Evolutionary conservation across 2,329 filamentous ascomycete genomes (phyloP).

Genomic region (Pseudogymnoascus sp.): DNA sequence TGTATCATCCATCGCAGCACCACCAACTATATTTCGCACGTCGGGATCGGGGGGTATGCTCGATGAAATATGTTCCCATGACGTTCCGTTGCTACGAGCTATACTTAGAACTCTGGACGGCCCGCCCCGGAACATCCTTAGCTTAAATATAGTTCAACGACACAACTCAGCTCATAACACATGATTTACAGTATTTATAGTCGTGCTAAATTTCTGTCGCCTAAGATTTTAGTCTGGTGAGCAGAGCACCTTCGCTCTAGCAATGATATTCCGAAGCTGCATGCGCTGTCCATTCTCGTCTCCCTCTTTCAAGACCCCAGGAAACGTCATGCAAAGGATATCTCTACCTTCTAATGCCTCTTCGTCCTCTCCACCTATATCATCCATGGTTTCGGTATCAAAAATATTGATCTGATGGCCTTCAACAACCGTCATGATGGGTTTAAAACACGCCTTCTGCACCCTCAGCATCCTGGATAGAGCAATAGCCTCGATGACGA

Average conservation of each 20-base stretch:
- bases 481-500: conserved; percentile 46
- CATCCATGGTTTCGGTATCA: conserved; percentile 54
- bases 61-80: not conserved
- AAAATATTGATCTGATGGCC: conserved; percentile 47
- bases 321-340: conserved; percentile 55
- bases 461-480: conserved; percentile 47
- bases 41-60: not conserved
- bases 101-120: not conserved
- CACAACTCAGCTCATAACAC: not conserved
- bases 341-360: conserved; percentile 43
- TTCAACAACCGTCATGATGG: conserved; percentile 45
- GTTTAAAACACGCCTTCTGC: conserved; percentile 49
- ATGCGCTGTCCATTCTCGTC: conserved; percentile 55
- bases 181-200: not conserved
- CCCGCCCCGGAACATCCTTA: not conserved
- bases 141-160: not conserved
- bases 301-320: conserved; percentile 54
- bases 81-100: not conserved
- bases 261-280: conserved; percentile 54
- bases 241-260: conserved; percentile 58
- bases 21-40: not conserved
- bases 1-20: not conserved
- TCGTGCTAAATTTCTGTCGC: not conserved
- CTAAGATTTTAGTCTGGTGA: conserved; percentile 21
- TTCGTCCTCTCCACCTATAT: conserved; percentile 54